A percentile compares a stretch with the other conserved stretches of the same genome.
phyloP scores from a whole-genome alignment of 768 basidiomycete genomes.

The Royoungia palumana region DNA sequence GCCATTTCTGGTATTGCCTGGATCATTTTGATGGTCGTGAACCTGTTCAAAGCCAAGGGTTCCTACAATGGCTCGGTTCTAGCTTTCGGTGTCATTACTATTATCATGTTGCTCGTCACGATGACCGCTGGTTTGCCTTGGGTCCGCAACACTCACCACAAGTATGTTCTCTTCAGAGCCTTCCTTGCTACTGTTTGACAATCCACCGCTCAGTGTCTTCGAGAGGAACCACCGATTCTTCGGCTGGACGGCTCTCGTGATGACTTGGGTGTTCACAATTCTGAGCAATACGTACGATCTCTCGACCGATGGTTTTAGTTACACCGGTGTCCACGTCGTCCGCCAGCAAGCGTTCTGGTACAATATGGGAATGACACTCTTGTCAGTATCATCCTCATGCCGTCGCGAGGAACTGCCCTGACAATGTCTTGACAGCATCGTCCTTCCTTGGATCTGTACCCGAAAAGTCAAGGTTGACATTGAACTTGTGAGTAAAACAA shows the following conservation, averaged over 20 bases:
- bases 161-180: conserved; percentile 42
- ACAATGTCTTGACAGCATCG: conserved; percentile 43
- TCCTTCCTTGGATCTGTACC: conserved; percentile 73
- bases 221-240: conserved; percentile 79
- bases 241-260: conserved; percentile 64
- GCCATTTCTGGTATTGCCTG: conserved; percentile 67
- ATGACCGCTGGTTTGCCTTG: conserved; percentile 70
- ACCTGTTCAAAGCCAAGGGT: conserved; percentile 48
- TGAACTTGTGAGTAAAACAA: conserved; percentile 53
- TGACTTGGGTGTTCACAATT: conserved; percentile 65
- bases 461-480: conserved; percentile 71
- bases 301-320: conserved; percentile 53
- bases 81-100: conserved; percentile 58
- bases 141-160: conserved; percentile 79
- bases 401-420: background rate
- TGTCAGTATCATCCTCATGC: conserved; percentile 43
- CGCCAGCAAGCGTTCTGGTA: conserved; percentile 79
- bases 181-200: background rate
- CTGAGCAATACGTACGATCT: conserved; percentile 62
- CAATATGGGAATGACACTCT: conserved; percentile 65
- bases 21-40: conserved; percentile 61
- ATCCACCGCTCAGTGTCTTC: conserved; percentile 50
- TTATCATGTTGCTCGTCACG: conserved; percentile 53
- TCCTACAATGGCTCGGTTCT: conserved; percentile 55
- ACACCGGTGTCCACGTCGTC: conserved; percentile 50